A percentile compares a stretch with the other conserved stretches of the same genome.
Evolutionary conservation across 1,284 basidiomycete genomes (phyloP).

Genomic region (Cutaneotrichosporon sp.): DNA sequence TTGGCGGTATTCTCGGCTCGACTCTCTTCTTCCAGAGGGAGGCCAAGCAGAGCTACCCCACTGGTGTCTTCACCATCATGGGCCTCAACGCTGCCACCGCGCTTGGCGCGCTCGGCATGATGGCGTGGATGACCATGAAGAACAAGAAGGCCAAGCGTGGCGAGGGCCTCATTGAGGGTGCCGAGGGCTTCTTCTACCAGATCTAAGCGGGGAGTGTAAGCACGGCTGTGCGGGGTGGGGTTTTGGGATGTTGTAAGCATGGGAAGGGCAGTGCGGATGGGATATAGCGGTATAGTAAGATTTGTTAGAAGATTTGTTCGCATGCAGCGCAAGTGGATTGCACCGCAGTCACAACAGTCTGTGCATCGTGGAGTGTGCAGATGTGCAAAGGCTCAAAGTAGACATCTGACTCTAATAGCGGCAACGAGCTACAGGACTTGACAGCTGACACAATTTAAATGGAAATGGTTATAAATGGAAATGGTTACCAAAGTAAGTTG

Average conservation of each 20-base stretch:
- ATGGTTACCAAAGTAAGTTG: no score
- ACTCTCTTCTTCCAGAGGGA: slow-evolving; percentile 34
- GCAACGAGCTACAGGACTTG: no score
- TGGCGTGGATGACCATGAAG: slow-evolving; percentile 16
- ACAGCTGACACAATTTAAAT: no score
- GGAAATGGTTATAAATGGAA: no score
- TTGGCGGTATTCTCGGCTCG: slow-evolving; percentile 55
- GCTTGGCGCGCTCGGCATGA: slow-evolving; percentile 24
- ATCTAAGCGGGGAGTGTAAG: slow-evolving; percentile 2
- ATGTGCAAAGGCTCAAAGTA: no score
- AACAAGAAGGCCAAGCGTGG: slow-evolving; percentile 18
- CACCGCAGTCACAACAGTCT: no score
- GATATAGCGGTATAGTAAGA: neutral
- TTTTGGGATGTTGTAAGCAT: neutral
- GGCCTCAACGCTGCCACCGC: slow-evolving; percentile 31
- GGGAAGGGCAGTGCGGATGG: neutral
- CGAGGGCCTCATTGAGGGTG: slow-evolving; percentile 11
- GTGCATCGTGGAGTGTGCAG: no score
- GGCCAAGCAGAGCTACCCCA: slow-evolving; percentile 33
- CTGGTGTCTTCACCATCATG: slow-evolving; percentile 31
- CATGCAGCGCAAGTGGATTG: neutral
- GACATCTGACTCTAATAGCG: no score
- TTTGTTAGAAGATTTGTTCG: neutral
- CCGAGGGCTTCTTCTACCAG: slow-evolving; percentile 20
- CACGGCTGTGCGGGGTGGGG: neutral